Evolutionary conservation across 2,329 filamentous ascomycete genomes (phyloP), one percentile per base, ranked within the genome.

Genomic region (Exophiala sideris): DNA sequence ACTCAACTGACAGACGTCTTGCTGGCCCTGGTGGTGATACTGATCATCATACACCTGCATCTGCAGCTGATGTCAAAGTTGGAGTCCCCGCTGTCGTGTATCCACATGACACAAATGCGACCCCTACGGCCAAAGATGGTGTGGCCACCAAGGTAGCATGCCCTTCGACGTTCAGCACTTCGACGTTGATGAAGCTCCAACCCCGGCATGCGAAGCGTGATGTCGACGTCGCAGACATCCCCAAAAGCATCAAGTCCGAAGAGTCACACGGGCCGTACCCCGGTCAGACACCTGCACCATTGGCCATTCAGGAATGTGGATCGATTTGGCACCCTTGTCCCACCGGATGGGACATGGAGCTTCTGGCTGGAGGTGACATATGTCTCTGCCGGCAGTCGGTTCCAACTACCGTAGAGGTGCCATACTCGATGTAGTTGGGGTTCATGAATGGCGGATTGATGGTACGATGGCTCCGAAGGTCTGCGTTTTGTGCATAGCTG

Each of bases 21-120:
- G 21, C 8, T 34, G 45, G 24, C 7, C 24, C 24, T 29, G 24
- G 24, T 29, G 24, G 24, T 29, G 24, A 29, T 29, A 29, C 24
- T 8, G 24, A 5, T 29, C 7, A 29, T 29, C 24, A 5, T 29
- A 8, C 7, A 29, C 24, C 24, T 29, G 24, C 24, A 29, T 5
- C 24, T 29, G 24, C 24, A 29, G 24, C 24, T 29, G 24, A 29
- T 8, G 24, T 29, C 24, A 29, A 45, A 45, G 48, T 52, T 36
- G 49, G 18, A 20, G 14, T 18, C 33, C 44, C 48, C 32, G 44
- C 53, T 29, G 42, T 40, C 52, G 53, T 52, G 53, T 56, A 52
- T 49, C 45, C 48, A 52, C 40, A 45, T 49, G 53, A 56, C 38
- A 52, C 48, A 45, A 11, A 11, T 14, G 6, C 45, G 12, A 38